Percentiles rank a stretch among this genome's conserved stretches.
Conservation (phyloP, 192 early-diverging fungal genomes). For the Linnemannia exigua region DNA sequence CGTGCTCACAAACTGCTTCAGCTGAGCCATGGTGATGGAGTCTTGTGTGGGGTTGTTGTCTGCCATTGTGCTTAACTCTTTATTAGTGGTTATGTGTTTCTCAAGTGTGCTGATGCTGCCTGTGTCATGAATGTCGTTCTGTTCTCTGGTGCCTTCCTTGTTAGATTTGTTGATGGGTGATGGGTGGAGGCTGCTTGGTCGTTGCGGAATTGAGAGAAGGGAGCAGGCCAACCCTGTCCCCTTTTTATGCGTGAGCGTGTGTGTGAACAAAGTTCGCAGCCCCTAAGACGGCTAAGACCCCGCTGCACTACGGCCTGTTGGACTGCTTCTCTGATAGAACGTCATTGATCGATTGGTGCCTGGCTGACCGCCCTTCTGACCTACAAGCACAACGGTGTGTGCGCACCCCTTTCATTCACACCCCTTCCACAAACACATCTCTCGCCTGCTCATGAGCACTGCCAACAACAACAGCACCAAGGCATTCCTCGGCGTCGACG, state of each 20-base stretch:
- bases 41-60: slow-evolving; percentile 59
- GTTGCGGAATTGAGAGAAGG: no score
- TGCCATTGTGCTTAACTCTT: slow-evolving; percentile 24
- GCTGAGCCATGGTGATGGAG: slow-evolving; percentile 66
- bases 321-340: slow-evolving; percentile 5
- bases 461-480: slow-evolving; percentile 4
- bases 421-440: background rate
- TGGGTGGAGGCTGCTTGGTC: no score
- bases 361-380: background rate
- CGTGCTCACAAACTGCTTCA: slow-evolving; percentile 67
- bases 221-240: no score
- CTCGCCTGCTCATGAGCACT: background rate
- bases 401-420: background rate
- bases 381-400: background rate
- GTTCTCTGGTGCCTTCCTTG: background rate
- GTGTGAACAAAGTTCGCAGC: no score
- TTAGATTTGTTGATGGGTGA: background rate
- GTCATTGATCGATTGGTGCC: background rate
- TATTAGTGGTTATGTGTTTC: background rate
- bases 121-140: background rate
- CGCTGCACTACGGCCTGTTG: no score
- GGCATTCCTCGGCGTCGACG: slow-evolving; percentile 56
- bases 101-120: background rate
- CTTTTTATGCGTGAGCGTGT: no score
- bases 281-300: background rate